Conservation (phyloP, 106 monocot species). For the Agapanthus africanus region DNA sequence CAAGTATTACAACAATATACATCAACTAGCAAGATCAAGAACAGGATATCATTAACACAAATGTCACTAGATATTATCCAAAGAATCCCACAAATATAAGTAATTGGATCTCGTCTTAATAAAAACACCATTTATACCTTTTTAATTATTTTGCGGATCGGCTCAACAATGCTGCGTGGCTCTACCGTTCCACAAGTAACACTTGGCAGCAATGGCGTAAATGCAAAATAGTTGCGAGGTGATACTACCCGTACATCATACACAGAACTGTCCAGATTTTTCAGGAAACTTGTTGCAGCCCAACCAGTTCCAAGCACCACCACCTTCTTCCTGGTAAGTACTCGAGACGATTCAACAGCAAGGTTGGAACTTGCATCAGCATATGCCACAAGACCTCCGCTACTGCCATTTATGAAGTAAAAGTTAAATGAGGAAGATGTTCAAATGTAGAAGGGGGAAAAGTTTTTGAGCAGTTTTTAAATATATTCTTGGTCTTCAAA, state of each 20-base stretch:
- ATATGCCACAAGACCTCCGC: slow-evolving; percentile 58
- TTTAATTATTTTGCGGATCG: slow-evolving; percentile 52
- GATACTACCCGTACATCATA: slow-evolving; percentile 63
- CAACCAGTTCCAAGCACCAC: slow-evolving; percentile 81
- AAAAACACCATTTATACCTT: slow-evolving; percentile 26
- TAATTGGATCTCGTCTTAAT: not conserved
- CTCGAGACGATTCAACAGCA: slow-evolving; percentile 16
- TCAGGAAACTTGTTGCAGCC: slow-evolving; percentile 65
- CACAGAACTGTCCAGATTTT: slow-evolving; percentile 42
- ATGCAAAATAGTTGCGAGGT: slow-evolving; percentile 74
- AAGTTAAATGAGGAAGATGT: not conserved
- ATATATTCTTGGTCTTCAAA: too few species aligned
- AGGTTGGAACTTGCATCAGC: slow-evolving; percentile 35
- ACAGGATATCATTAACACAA: not conserved
- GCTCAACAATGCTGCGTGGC: slow-evolving; percentile 61
- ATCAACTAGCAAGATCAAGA: not conserved
- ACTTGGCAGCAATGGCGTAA: slow-evolving; percentile 72
- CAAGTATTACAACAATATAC: not conserved
- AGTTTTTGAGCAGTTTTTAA: not conserved
- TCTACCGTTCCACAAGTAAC: slow-evolving; percentile 76
- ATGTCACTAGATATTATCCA: not conserved
- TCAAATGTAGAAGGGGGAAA: not conserved
- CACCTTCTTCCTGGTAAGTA: slow-evolving; percentile 41
- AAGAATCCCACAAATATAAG: not conserved
- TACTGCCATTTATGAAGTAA: slow-evolving; percentile 14